Base-by-base conservation (phyloP, 116 monocot species). In the Posidonia oceanica region DNA sequence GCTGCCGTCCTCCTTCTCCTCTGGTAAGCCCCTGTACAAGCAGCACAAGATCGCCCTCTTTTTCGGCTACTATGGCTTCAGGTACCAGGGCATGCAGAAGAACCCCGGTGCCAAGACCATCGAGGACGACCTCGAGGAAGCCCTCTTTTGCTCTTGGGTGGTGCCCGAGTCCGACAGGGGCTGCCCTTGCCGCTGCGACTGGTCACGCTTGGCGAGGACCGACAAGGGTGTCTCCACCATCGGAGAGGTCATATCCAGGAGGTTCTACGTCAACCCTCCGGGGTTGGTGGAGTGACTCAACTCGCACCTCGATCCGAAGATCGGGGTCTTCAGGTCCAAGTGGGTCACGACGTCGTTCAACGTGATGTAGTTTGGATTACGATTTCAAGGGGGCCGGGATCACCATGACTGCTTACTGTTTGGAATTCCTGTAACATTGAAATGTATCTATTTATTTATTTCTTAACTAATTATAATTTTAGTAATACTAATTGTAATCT, bases 61-160 rank as follows among this genome's bases (percentile, higher is more conserved):
- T 73, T 68, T 98, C 20, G 87, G 76, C 22, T 93, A 98, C 76
- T 89, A 89, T 75, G 93, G 97, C 44, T 66, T 72, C 8, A 90
- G 93, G 0, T 93, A 98, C 84, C 98, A 98, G 58, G 98, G 98
- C 21, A 93, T 98, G 98, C 98, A 98, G 78, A 98, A 98, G 81
- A 98, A 98, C 67, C 98, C 98, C 7, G 90, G 93, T 40, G 98
- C 98, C 15, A 83, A 80, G 69, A 98, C 93, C 74, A 93, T 98
- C 61, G 98, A 98, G 66, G 82, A 79, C 42, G 93, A 98, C 68
- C 85, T 93, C 56, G 93, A 98, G 71, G 87, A 85, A 67, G 97
- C 93, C 8, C 87, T 93, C 77, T 98, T 79, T 78, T 86, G 69
- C 60, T 72, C 90, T 68, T 87, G 80, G 39, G 93, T 76, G 59